Evolutionary conservation across 2,329 filamentous ascomycete genomes (phyloP), one percentile per base, ranked within the genome.

Genomic region (Diaporthe australafricana): DNA sequence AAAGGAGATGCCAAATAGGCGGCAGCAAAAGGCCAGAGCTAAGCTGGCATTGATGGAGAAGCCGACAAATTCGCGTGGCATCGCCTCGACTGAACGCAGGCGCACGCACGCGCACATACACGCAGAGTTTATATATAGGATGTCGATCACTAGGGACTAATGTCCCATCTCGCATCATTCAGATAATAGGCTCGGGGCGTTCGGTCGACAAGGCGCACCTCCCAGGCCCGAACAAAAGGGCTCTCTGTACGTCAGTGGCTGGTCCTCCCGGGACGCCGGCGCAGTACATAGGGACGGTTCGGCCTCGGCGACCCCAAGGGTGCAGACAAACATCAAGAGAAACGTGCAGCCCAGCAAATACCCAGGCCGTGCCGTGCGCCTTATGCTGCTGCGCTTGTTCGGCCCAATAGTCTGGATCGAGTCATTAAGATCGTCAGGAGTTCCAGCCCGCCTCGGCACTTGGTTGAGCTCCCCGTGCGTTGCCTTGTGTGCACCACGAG

Each of bases 71-170:
- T 11, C n/a, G 25, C 30, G 57, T 63, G 32, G 12, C 57, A 35
- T 63, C 25, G 27, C 32, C 17, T 48, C 40, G 57, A 63, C 57
- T 48, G 57, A 63, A 35, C 40, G 42, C 17, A 12, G 40, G 27
- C 57, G 27, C 35, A 47, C 47, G 40, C 42, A 63, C 27, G 57
- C 25, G 42, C 60, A 48, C 40, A 48, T 32, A 35, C 42, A 35
- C 30, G 14, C 27, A 63, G 60, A 63, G 60, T 48, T 63, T 63
- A 63, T 50, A 63, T 48, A 63, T 63, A 63, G 60, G 60, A 63
- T 12, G 57, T 35, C 30, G 42, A 63, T 63, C 27, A 27, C 30
- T 20, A 30, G 22, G 42, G 42, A 48, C 20, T 11, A 48, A 25
- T 35, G 22, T 48, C 42, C 42, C 27, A 63, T 50, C 17, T 48